Evolutionary conservation across 345 rosid genomes (phyloP).

Genomic region (Sonneratia alba): DNA sequence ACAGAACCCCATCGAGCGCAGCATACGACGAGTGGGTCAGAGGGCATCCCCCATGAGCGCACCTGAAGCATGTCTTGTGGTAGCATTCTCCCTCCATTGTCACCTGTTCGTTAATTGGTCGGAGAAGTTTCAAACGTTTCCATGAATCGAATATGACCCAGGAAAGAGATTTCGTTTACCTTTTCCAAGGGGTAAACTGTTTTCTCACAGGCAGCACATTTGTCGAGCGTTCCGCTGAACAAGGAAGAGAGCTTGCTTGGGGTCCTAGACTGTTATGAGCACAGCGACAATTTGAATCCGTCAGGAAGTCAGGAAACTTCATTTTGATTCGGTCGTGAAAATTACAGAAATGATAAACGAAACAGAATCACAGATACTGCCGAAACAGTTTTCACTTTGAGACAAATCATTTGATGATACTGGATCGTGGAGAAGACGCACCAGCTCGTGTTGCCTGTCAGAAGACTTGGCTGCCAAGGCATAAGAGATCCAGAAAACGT

Average conservation of each 20-base stretch:
- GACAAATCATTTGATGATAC: not conserved
- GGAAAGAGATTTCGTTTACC: constrained; percentile 22
- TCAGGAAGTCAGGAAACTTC: not conserved
- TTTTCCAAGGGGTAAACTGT: constrained; percentile 79
- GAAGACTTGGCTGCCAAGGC: constrained; percentile 14
- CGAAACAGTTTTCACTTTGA: too few species aligned
- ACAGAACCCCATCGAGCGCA: constrained; percentile 62
- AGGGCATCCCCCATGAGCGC: constrained; percentile 69
- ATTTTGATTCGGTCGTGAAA: not conserved
- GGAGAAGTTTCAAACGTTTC: not conserved
- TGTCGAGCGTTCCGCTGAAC: constrained; percentile 80
- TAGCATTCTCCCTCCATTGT: constrained; percentile 74
- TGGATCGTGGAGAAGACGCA: constrained; percentile 7
- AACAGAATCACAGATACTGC: not conserved
- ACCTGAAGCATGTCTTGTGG: constrained; percentile 87
- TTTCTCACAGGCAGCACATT: constrained; percentile 62
- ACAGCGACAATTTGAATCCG: not conserved
- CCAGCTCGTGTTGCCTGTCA: constrained; percentile 21
- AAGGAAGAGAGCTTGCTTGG: constrained; percentile 62
- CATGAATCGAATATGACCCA: too few species aligned
- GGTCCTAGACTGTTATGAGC: constrained; percentile 42
- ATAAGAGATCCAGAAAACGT: not conserved
- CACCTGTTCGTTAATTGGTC: constrained; percentile 27
- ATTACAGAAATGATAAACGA: not conserved
- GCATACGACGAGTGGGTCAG: constrained; percentile 72